These are phyloP conservation scores for Petasospora fabianii DNA, from an alignment of 1,139 yeast species.

Conservation along the genomic window DNA sequence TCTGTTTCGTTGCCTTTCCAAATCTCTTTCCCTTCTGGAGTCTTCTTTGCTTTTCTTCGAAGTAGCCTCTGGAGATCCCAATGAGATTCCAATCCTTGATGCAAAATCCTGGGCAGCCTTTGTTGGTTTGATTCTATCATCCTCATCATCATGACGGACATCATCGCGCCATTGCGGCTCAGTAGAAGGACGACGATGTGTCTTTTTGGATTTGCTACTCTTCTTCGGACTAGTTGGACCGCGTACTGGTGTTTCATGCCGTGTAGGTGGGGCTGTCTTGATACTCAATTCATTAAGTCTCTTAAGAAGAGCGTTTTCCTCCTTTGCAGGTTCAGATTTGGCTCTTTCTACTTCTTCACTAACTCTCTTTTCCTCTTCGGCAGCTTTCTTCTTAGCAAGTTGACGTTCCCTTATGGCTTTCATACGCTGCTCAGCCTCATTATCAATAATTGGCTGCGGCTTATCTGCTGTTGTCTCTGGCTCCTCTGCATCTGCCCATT, in stretches of 20 bases:
- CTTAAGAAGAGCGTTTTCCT: background rate
- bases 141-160: constrained; percentile 10
- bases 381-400: constrained; percentile 5
- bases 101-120: constrained; percentile 22
- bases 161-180: constrained; percentile 2
- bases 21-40: constrained; percentile 7
- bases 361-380: background rate
- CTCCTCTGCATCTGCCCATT: constrained; percentile 18
- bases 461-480: too few relatives aligned
- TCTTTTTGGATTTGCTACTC: background rate
- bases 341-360: constrained; percentile 1
- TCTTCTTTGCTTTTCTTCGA: constrained; percentile 2
- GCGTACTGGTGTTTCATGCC: background rate
- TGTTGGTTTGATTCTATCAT: constrained; percentile 15
- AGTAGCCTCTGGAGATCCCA: background rate
- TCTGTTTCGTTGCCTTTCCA: constrained; percentile 12
- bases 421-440: constrained; percentile 7
- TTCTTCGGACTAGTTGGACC: background rate
- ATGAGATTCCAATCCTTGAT: constrained; percentile 19
- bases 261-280: too few relatives aligned
- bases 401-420: constrained; percentile 9
- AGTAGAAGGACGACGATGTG: background rate
- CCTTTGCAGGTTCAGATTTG: background rate
- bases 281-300: background rate
- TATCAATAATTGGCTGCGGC: too few relatives aligned